Base-by-base conservation (phyloP, 2,329 filamentous ascomycete genomes). In the Fusarium tjaetaba region DNA sequence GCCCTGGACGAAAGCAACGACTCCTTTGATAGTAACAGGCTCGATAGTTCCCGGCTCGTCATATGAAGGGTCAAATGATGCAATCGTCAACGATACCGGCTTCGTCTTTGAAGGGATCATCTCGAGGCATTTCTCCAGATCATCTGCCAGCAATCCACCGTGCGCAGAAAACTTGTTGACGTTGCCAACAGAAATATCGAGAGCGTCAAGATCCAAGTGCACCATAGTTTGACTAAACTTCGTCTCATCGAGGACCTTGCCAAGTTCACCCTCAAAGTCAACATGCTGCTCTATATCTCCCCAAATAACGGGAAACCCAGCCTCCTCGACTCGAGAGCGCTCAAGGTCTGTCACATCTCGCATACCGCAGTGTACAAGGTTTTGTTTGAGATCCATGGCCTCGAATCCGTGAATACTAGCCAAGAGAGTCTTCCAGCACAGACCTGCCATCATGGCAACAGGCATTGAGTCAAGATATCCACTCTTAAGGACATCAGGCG, bases 91-190 rank as follows among this genome's bases (percentile, higher is more conserved):
- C 10, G 63, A 65, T 11, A 57, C 42, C 10, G 77, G 77, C 11
- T 52, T 64, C 16, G 73, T 70, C 32, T 70, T 61, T 4, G 13
- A 36, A 4, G 73, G 52, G n/a, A 78, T 60, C 51, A 61, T 61
- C 11, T 34, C 46, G 24, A 79, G 24, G 22, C 78, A 80, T 14
- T 53, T 62, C 16, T 53, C 32, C 2, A 80, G 43, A 59, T 80
- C 78, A 7, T 70, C 61, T 28, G 77, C 78, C n/a, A 77, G 51
- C 38, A 84, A 39, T 1, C 81, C 81, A 30, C 81, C 81, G 3
- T 78, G 75, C 1, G 79, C 81, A 30, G 81, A 79, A 60, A 80
- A 83, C 41, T 79, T 79, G 63, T 84, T 83, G 8, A 79, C 81
- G n/a, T 74, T 76, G 0, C 81, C 81, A 18, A 82, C 69, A 2